Conservation (phyloP, 1,284 basidiomycete species). For the Tilletia caries region DNA sequence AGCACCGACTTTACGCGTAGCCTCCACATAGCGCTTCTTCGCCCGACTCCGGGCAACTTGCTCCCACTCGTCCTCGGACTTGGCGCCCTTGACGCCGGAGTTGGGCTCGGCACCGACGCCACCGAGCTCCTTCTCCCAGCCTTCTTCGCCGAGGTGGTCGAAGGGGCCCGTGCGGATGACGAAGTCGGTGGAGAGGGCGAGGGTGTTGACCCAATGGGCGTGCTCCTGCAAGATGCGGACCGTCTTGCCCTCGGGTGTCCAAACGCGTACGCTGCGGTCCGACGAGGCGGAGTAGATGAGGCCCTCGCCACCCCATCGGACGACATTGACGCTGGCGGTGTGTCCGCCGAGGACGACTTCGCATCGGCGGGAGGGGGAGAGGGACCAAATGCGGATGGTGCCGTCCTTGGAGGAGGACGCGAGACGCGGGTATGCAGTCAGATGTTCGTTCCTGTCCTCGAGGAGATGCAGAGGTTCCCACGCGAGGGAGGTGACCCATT, state of each 20-base stretch:
- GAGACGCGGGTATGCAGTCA: constrained; percentile 60
- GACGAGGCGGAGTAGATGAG: constrained; percentile 80
- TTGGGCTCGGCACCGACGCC: constrained; percentile 67
- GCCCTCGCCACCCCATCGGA: constrained; percentile 77
- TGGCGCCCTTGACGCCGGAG: neutral
- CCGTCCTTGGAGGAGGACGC: constrained; percentile 95
- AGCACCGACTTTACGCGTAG: constrained; percentile 57
- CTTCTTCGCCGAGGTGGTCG: constrained; percentile 65
- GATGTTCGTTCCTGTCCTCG: constrained; percentile 19
- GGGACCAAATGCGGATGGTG: constrained; percentile 89
- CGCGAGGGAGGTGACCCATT: constrained; percentile 93
- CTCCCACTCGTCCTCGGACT: constrained; percentile 19
- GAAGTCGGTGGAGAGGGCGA: constrained; percentile 92
- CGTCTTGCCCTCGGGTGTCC: constrained; percentile 74
- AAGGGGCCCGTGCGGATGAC: constrained; percentile 90
- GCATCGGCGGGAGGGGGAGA: constrained; percentile 64
- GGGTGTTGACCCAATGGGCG: constrained; percentile 97
- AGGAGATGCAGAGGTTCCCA: constrained; percentile 85
- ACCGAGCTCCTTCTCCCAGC: constrained; percentile 11
- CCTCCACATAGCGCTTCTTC: constrained; percentile 65
- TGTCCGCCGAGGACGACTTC: constrained; percentile 90
- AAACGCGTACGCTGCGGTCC: constrained; percentile 88
- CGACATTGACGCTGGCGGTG: constrained; percentile 87
- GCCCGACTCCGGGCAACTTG: constrained; percentile 18
- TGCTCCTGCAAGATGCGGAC: constrained; percentile 79